A percentile compares a stretch with the other conserved stretches of the same genome.
These are phyloP conservation scores for Pythium insidiosum DNA, from an alignment of 352 stramenopile genomes.

Conservation along the genomic window DNA sequence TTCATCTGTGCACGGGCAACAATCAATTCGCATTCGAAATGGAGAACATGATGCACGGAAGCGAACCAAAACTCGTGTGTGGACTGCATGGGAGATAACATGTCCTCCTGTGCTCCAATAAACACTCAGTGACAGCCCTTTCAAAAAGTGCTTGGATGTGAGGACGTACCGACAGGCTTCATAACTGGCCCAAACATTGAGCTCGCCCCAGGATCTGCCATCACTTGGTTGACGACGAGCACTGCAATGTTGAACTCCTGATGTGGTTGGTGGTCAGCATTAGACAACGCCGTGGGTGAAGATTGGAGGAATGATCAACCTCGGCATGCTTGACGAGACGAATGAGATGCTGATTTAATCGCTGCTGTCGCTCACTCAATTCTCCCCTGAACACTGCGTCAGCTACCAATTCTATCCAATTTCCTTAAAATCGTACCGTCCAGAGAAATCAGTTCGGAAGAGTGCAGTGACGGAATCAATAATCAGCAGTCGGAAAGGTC, in stretches of 20 bases:
- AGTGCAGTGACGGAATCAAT: conserved; percentile 81
- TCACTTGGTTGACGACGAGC: conserved; percentile 89
- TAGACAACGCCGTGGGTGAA: too few relatives aligned
- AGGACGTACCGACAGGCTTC: conserved; percentile 70
- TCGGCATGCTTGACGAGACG: conserved; percentile 75
- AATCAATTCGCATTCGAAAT: too few relatives aligned
- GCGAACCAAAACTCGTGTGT: conserved; percentile 90
- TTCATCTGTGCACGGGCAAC: conserved; percentile 78
- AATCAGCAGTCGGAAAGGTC: conserved; percentile 57
- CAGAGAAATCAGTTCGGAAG: conserved; percentile 72
- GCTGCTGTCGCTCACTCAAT: conserved; percentile 86
- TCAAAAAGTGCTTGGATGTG: too few relatives aligned
- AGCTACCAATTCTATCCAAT: not conserved
- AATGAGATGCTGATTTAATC: conserved; percentile 85
- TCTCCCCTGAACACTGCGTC: conserved; percentile 31
- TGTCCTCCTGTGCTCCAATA: conserved; percentile 17
- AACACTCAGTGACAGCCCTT: too few relatives aligned
- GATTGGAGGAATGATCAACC: conserved; percentile 25
- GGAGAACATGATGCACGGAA: not conserved
- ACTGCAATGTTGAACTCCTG: conserved; percentile 94
- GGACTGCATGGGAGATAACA: conserved; percentile 62
- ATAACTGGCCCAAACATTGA: conserved; percentile 78
- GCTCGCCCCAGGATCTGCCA: conserved; percentile 79
- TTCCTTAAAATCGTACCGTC: conserved; percentile 20
- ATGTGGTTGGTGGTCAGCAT: too few relatives aligned